Base-by-base conservation (phyloP, 495 filamentous ascomycete species). In the Lepraria neglecta region DNA sequence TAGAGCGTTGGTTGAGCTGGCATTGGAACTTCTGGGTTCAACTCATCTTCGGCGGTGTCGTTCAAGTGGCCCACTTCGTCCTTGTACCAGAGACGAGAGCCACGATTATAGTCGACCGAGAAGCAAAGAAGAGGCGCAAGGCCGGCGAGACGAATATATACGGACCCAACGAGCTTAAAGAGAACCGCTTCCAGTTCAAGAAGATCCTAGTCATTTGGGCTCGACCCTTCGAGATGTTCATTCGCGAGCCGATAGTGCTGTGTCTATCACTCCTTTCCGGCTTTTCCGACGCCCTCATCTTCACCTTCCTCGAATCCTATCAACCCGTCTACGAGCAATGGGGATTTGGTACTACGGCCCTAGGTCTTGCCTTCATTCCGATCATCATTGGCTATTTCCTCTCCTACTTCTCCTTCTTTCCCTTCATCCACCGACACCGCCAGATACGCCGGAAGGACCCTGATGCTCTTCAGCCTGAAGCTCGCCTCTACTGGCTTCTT, bases 241-340 rank as follows among this genome's bases (percentile, higher is more conserved):
- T 83, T 27, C 80, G 77, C 17, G 82, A 85, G 69, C 82, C 82
- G 3, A 85, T 85, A 61, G 82, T 84, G n/a, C 71, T 84, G 58
- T 73, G 71, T 27, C 73, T 84, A 9, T 84, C 82, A 27, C 68
- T 83, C 3, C 65, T 85, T 19, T 80, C 77, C 61, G 82, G 82
- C 48, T 84, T 85, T 76, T 83, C 80, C 56, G 82, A 85, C 58
- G 81, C 81, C 38, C 72, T 85, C 51, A 82, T 85, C 65, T 87
- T 85, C 72, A 87, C 84, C 77, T 86, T 86, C 72, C 74, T 87
- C 45, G 79, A 86, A 64, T 83, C 79, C 14, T 83, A 83, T 61
- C 57, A 70, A 12, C 74, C 83, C 15, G 82, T 87, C 3, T 86
- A 84, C 61, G 67, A 73, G 12, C 82, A 86, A 66, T 86, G 80